These are phyloP conservation scores for Sinapis alba DNA, from an alignment of 441 rosid species.

Conservation along the genomic window DNA sequence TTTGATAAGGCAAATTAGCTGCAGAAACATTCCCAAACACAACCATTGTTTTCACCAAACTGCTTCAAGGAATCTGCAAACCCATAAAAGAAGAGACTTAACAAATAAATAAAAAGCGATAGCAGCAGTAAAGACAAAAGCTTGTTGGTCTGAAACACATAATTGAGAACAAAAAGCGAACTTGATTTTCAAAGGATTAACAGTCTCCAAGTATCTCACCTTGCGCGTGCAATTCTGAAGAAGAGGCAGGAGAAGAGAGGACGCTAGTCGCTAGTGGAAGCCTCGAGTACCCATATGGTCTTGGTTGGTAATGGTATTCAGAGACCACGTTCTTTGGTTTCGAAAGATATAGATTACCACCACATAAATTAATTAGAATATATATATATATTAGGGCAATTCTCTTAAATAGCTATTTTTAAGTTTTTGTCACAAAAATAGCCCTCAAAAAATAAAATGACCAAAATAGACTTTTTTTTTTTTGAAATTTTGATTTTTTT, in stretches of 20 bases:
- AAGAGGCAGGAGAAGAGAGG: constrained; percentile 1
- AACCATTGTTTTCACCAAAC: constrained; percentile 46
- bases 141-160: neutral
- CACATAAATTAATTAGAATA: neutral
- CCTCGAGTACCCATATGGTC: neutral
- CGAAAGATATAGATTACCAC: neutral
- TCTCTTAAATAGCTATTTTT: no score
- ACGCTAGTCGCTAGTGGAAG: neutral
- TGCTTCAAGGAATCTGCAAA: constrained; percentile 13
- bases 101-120: neutral
- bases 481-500: no score
- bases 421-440: no score
- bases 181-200: constrained; percentile 8
- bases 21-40: constrained; percentile 59
- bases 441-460: no score
- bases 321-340: neutral
- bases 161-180: neutral
- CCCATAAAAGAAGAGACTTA: neutral
- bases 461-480: no score
- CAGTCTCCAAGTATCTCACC: neutral
- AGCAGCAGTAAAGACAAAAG: constrained; percentile 6
- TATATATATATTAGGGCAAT: no score
- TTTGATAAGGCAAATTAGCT: constrained; percentile 40
- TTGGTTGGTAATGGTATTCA: neutral
- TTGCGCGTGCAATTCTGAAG: neutral